Evolutionary conservation across 352 stramenopile genomes (phyloP).

Genomic region (Phytophthora crassamura): DNA sequence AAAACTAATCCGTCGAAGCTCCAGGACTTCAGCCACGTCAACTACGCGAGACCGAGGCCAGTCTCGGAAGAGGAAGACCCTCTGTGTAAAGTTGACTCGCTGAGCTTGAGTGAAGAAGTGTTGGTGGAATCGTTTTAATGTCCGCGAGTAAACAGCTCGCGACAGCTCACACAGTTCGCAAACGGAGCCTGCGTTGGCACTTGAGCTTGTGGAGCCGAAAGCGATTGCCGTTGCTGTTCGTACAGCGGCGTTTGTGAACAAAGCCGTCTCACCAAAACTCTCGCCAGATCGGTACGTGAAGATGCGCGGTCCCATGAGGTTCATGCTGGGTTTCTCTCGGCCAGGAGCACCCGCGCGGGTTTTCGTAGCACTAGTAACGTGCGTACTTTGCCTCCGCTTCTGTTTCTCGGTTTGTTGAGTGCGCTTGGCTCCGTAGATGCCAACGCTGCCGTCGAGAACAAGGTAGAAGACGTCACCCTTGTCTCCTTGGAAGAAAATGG

Average conservation of each 20-base stretch:
- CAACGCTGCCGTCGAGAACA: constrained; percentile 55
- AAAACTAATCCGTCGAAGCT: constrained; percentile 54
- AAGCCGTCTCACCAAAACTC: constrained; percentile 58
- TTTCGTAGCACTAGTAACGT: background rate
- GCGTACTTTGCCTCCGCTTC: constrained; percentile 26
- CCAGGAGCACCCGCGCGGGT: constrained; percentile 3
- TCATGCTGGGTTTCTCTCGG: constrained; percentile 27
- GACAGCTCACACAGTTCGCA: constrained; percentile 60
- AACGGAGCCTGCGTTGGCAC: constrained; percentile 13
- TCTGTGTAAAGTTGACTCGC: constrained; percentile 60
- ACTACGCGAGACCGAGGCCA: constrained; percentile 48
- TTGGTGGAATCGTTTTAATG: constrained; percentile 54
- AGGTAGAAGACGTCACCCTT: constrained; percentile 65
- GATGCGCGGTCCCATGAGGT: constrained; percentile 45
- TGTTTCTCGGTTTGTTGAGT: constrained; percentile 23
- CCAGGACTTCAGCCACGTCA: constrained; percentile 47
- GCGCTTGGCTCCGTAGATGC: constrained; percentile 56
- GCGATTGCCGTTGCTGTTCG: constrained; percentile 65
- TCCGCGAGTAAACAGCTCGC: constrained; percentile 55
- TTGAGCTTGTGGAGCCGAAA: constrained; percentile 20
- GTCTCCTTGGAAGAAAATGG: constrained; percentile 66
- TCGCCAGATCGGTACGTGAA: constrained; percentile 61
- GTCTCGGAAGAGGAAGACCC: constrained; percentile 55
- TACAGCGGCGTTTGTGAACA: constrained; percentile 58
- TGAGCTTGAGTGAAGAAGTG: constrained; percentile 57